A percentile compares a stretch with the other conserved stretches of the same genome.
Conservation (phyloP, 2,329 filamentous ascomycete species). For the Aspergillus aculeatinus region DNA sequence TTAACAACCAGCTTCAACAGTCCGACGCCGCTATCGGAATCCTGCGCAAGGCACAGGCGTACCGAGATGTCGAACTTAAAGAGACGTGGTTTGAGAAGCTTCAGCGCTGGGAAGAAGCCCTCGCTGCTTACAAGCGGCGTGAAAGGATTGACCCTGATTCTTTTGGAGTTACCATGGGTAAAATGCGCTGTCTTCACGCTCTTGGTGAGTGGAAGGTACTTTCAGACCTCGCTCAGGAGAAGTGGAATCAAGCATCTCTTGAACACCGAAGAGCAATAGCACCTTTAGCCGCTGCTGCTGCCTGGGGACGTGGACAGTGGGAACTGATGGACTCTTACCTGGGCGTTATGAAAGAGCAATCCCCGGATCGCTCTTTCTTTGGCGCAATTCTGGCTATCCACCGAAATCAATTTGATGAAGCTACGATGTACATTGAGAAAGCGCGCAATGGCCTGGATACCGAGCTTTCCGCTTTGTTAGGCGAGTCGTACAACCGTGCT, state of each 20-base stretch:
- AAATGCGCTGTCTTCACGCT: constrained; percentile 97
- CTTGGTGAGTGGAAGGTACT: constrained; percentile 96
- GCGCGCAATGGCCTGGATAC: constrained; percentile 92
- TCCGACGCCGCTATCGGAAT: constrained; percentile 98
- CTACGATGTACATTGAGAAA: constrained; percentile 83
- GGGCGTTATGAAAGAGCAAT: constrained; percentile 88
- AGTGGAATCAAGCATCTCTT: constrained; percentile 84
- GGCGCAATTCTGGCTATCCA: constrained; percentile 93
- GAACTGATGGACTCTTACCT: constrained; percentile 98
- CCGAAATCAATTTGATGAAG: constrained; percentile 91
- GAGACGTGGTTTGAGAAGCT: constrained; percentile 99
- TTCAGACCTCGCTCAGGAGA: constrained; percentile 83
- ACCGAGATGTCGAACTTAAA: constrained; percentile 91
- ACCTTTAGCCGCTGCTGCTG: constrained; percentile 87
- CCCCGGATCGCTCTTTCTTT: constrained; percentile 95
- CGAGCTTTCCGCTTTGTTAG: constrained; percentile 92
- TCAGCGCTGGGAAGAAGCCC: constrained; percentile 95
- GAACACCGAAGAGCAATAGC: constrained; percentile 91
- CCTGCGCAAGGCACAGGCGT: constrained; percentile 89
- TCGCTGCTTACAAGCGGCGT: constrained; percentile 86
- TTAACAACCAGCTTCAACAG: constrained; percentile 98
- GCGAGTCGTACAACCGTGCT: constrained; percentile 95
- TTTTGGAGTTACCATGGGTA: constrained; percentile 97
- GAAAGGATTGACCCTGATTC: constrained; percentile 73
- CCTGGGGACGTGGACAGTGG: constrained; percentile 96